Conservation (phyloP, 305 asterid species). For the Fraxinus albicans region DNA sequence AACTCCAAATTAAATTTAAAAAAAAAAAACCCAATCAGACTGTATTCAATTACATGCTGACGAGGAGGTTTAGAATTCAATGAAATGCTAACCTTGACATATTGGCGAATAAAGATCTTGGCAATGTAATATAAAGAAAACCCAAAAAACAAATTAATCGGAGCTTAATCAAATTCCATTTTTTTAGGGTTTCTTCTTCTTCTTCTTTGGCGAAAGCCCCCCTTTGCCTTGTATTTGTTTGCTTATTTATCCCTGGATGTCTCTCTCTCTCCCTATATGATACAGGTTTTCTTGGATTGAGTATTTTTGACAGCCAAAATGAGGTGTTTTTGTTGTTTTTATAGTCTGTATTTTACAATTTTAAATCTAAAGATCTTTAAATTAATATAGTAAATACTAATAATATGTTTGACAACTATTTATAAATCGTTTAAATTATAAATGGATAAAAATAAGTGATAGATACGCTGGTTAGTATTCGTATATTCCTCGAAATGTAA, state of each 20-base stretch:
- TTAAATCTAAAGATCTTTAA: background rate
- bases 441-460: background rate
- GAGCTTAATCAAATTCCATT: slow-evolving; percentile 12
- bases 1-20: background rate
- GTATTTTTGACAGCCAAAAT: slow-evolving; percentile 39
- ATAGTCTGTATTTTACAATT: background rate
- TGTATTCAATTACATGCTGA: slow-evolving; percentile 11
- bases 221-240: slow-evolving; percentile 7
- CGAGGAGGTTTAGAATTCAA: slow-evolving; percentile 4
- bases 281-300: slow-evolving; percentile 19
- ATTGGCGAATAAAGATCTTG: slow-evolving; percentile 32
- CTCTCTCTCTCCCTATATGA: slow-evolving; percentile 21
- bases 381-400: background rate
- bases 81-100: slow-evolving; percentile 24
- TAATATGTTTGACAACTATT: background rate
- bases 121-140: slow-evolving; percentile 29
- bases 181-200: slow-evolving; percentile 11
- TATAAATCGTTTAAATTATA: background rate
- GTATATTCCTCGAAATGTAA: background rate
- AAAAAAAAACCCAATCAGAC: background rate
- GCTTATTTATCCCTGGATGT: slow-evolving; percentile 16
- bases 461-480: background rate
- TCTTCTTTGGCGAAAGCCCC: background rate
- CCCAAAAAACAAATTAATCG: slow-evolving; percentile 18
- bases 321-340: slow-evolving; percentile 33